phyloP scores from a whole-genome alignment of 2,329 filamentous ascomycete species.

The Phyllosticta paracitricarpa region DNA sequence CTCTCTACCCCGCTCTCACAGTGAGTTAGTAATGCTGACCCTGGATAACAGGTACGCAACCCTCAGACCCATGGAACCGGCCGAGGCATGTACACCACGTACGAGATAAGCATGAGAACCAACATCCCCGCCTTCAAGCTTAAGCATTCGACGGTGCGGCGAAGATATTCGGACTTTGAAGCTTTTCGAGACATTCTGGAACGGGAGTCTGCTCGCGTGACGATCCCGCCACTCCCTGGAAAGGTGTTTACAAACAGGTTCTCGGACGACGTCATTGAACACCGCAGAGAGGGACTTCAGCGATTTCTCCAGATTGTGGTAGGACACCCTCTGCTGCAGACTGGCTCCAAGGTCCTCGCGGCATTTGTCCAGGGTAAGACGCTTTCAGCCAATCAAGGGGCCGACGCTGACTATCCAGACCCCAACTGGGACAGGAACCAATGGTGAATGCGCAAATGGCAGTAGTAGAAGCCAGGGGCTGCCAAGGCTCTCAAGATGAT shows the following conservation, averaged over 20 bases:
- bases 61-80: slow-evolving; percentile 91
- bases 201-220: slow-evolving; percentile 86
- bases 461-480: neutral
- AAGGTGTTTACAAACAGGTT: slow-evolving; percentile 98
- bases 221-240: slow-evolving; percentile 87
- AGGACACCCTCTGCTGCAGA: slow-evolving; percentile 91
- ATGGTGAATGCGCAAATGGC: slow-evolving; percentile 3
- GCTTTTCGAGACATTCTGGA: slow-evolving; percentile 98
- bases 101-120: slow-evolving; percentile 94
- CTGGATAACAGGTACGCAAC: slow-evolving; percentile 62
- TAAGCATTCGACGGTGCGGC: slow-evolving; percentile 69
- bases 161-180: slow-evolving; percentile 96
- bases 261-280: slow-evolving; percentile 96
- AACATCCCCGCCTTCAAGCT: slow-evolving; percentile 99
- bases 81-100: slow-evolving; percentile 95
- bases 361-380: slow-evolving; percentile 88
- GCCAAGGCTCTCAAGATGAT: neutral
- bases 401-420: neutral
- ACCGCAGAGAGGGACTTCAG: slow-evolving; percentile 80
- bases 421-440: slow-evolving; percentile 11
- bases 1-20: neutral
- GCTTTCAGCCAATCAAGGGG: neutral
- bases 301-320: slow-evolving; percentile 97
- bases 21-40: slow-evolving; percentile 14
- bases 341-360: slow-evolving; percentile 90